Base-by-base conservation (phyloP, 2,329 filamentous ascomycete genomes). In the Aureobasidium sp. region DNA sequence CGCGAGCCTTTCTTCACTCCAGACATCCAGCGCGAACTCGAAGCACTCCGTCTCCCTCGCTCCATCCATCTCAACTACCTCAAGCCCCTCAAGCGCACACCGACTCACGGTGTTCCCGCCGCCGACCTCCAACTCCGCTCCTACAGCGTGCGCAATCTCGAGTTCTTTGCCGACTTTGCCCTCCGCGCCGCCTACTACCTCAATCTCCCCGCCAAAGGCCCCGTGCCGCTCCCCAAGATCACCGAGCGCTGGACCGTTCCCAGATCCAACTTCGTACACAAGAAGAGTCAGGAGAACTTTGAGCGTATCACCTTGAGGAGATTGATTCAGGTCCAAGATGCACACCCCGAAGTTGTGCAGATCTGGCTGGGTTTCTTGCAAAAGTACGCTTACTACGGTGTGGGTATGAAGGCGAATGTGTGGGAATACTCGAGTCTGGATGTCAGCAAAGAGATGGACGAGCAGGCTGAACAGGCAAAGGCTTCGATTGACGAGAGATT, bases 341-440 rank as follows among this genome's bases (percentile, higher is more conserved):
- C 91, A 0, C 82, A 96, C 69, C 86, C 91, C 0, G 90, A 96
- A 72, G 87, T 85, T 0, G 91, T 99, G 37, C 88, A 95, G 74
- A 74, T 92, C 29, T 99, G 94, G 94, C 78, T 99, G 61, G 91
- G 90, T 0, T 97, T 95, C 71, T 74, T 99, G 70, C 84, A 89
- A 70, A 95, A 95, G 75, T 88, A 96, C 71, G 89, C 91, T 43
- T 95, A 94, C 72, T 89, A 95, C 67, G 94, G 94, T n/a, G 87
- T 97, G 42, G 94, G 94, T 68, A 95, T 99, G 91, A 99, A 99
- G 81, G 94, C 94, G 57, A 96, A 99, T 72, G 83, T 97, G 53
- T 99, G 89, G 85, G 90, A 96, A 71, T 92, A 90, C 74, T 85
- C 88, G 69, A 81, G 82, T 61, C 42, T 74, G 54, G 66, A 71